Conservation (phyloP, 2,329 filamentous ascomycete genomes). For the Talaromyces piceae region DNA sequence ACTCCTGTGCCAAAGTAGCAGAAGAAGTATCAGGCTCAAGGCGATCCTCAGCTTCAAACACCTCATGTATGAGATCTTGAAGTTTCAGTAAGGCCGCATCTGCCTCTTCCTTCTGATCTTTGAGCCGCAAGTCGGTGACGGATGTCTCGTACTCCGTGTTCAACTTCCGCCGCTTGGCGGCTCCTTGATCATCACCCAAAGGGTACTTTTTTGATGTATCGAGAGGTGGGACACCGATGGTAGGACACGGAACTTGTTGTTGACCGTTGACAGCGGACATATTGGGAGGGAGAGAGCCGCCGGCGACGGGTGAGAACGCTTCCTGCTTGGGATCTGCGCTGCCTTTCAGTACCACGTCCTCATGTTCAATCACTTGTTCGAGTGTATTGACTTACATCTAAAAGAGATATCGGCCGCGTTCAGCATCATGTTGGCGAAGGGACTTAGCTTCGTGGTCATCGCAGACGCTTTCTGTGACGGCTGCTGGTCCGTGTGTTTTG, state of each 20-base stretch:
- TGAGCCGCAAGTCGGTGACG: constrained; percentile 53
- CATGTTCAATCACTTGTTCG: background rate
- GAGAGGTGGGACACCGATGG: constrained; percentile 44
- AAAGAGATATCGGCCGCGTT: constrained; percentile 39
- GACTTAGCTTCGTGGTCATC: constrained; percentile 34
- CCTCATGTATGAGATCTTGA: constrained; percentile 59
- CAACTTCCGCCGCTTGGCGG: constrained; percentile 41
- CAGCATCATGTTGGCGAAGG: constrained; percentile 50
- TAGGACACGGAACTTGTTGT: constrained; percentile 26
- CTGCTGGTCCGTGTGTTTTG: constrained; percentile 14
- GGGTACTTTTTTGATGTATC: constrained; percentile 34
- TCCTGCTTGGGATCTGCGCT: constrained; percentile 24
- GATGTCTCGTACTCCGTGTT: constrained; percentile 51
- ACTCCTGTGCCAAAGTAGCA: constrained; percentile 27
- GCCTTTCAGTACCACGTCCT: background rate
- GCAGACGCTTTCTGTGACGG: constrained; percentile 14
- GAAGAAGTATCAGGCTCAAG: constrained; percentile 49
- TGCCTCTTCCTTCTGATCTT: constrained; percentile 72
- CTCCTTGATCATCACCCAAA: constrained; percentile 27
- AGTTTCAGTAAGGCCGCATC: constrained; percentile 67
- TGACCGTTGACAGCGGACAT: constrained; percentile 6
- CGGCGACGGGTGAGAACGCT: constrained; percentile 1
- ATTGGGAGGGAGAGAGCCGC: constrained; percentile 13
- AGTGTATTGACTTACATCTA: constrained; percentile 30
- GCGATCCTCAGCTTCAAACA: constrained; percentile 72